phyloP scores from a whole-genome alignment of 306 rosid genomes.

The Begonia fuchsioides region DNA sequence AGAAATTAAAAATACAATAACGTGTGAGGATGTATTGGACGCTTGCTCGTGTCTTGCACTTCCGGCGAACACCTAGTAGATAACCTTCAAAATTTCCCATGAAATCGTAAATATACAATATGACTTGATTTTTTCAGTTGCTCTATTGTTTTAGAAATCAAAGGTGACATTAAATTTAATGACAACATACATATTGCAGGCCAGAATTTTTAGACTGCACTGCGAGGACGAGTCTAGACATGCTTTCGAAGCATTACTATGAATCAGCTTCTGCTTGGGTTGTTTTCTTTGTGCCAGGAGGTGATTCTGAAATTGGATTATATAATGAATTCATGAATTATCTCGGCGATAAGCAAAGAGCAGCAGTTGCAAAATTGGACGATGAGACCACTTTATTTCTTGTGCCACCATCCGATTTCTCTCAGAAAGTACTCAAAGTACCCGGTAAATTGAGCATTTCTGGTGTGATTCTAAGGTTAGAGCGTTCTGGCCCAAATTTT shows the following conservation, averaged over 20 bases:
- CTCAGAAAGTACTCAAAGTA: slow-evolving; percentile 77
- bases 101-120: too few species aligned
- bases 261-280: slow-evolving; percentile 96
- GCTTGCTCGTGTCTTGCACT: too few species aligned
- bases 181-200: slow-evolving; percentile 33
- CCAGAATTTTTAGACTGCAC: slow-evolving; percentile 96
- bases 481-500: slow-evolving; percentile 42
- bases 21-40: too few species aligned
- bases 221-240: slow-evolving; percentile 90
- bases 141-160: too few species aligned
- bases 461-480: slow-evolving; percentile 84
- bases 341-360: slow-evolving; percentile 86
- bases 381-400: slow-evolving; percentile 86
- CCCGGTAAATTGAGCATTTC: slow-evolving; percentile 95
- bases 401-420: slow-evolving; percentile 93
- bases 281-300: slow-evolving; percentile 88
- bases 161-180: background rate
- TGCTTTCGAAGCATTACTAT: slow-evolving; percentile 93
- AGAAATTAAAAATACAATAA: too few species aligned
- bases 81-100: too few species aligned
- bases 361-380: slow-evolving; percentile 88
- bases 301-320: slow-evolving; percentile 69
- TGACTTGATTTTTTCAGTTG: too few species aligned
- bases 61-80: too few species aligned
- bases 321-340: slow-evolving; percentile 92